Evolutionary conservation across 306 rosid species (phyloP), one percentile per base, ranked within the genome.

Genomic region (Vigna radiata): DNA sequence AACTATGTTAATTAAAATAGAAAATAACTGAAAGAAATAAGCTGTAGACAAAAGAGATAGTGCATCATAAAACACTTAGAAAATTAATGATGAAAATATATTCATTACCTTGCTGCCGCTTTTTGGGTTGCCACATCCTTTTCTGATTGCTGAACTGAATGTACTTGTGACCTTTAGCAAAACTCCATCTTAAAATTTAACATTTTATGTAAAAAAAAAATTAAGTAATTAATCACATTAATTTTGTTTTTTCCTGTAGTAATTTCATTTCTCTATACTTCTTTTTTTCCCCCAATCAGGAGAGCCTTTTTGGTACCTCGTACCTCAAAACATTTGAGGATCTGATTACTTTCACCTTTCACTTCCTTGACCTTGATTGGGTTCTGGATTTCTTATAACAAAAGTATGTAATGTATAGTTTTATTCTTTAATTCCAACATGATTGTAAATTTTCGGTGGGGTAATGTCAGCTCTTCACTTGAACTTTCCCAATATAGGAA

Each of bases 1-100:
- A 12, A 65, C 29, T 19, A 53, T 73, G 54, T 55, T 55, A 23
- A 31, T 54, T 18, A 7, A 41, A 52, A 54, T 44, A 54, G 61
- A 23, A 65, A 55, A 46, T 54, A 46, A 47, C 68, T 29, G 33
- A 75, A 56, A 33, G 37, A 67, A 75, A 75, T 67, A 54, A 36
- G 48, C 68, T 21, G 5, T 39, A 25, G 27, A 49, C 6, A 36
- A 8, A 74, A 50, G 64, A 62, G 56, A 50, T 23, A 37, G 25
- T 63, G 18, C 65, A 47, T 33, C 62, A 60, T 44, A 48, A 48
- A 37, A 13, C 27, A 37, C 66, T 1, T 23, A 23, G 69, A 29
- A 54, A 67, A 44, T 11, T 18, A 44, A 43, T 67, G 3, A 61
- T 11, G 55, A 53, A 37, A 55, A 63, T 29, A 50, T 58, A 55